These are phyloP conservation scores for Pichia thaimueangensis DNA, from an alignment of 805 yeast species.

Conservation along the genomic window DNA sequence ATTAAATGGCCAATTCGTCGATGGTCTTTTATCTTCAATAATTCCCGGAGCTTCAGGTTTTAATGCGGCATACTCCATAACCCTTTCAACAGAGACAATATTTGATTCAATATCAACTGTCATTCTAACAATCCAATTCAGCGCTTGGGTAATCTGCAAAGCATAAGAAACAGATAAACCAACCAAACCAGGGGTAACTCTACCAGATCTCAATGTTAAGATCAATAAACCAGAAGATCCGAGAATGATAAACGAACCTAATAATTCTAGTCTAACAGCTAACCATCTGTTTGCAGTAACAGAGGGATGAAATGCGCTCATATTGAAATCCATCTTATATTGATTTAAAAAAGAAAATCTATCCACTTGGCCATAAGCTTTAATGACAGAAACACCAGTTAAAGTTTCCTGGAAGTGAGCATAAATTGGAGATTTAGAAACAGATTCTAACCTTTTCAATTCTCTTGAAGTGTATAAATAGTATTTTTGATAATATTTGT, in stretches of 20 bases:
- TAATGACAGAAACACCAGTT: slow-evolving; percentile 66
- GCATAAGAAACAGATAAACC: slow-evolving; percentile 95
- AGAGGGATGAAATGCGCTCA: slow-evolving; percentile 89
- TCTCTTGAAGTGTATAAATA: slow-evolving; percentile 75
- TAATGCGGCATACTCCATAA: slow-evolving; percentile 45
- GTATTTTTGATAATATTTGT: slow-evolving; percentile 68
- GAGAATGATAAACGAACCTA: slow-evolving; percentile 84
- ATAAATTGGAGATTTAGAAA: slow-evolving; percentile 71
- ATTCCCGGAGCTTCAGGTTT: slow-evolving; percentile 72
- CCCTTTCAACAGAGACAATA: slow-evolving; percentile 76
- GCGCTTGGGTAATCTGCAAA: slow-evolving; percentile 82
- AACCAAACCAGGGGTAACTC: slow-evolving; percentile 80
- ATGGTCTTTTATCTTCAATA: slow-evolving; percentile 50
- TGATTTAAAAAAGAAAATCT: slow-evolving; percentile 62
- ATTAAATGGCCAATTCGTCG: slow-evolving; percentile 60
- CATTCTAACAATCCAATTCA: slow-evolving; percentile 98
- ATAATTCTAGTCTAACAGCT: slow-evolving; percentile 85
- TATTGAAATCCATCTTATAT: slow-evolving; percentile 72
- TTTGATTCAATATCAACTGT: slow-evolving; percentile 97
- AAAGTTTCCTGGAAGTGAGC: slow-evolving; percentile 82
- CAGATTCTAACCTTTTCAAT: slow-evolving; percentile 74
- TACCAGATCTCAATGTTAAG: slow-evolving; percentile 57
- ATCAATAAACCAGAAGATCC: slow-evolving; percentile 82
- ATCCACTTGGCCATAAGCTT: slow-evolving; percentile 63
- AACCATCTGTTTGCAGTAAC: slow-evolving; percentile 95